These are phyloP conservation scores for Pseudogymnoascus sp. DNA, from an alignment of 2,329 filamentous ascomycete genomes.

Conservation along the genomic window DNA sequence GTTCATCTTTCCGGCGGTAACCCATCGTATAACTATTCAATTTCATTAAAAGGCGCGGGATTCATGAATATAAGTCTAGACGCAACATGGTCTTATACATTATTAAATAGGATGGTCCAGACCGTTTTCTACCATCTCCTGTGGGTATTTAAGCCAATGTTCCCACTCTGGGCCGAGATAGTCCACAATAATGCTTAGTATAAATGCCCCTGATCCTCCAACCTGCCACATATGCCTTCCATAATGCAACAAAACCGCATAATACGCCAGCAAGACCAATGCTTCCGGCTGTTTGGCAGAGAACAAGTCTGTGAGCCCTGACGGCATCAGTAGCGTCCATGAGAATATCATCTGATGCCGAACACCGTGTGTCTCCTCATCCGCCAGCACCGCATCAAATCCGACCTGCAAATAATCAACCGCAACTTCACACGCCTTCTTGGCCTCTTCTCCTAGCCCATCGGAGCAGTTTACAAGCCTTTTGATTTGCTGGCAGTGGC, in stretches of 20 bases:
- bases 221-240: constrained; percentile 26
- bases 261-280: constrained; percentile 26
- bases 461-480: constrained; percentile 20
- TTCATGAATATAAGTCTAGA: background rate
- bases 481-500: constrained; percentile 20
- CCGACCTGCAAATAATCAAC: constrained; percentile 25
- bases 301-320: constrained; percentile 24
- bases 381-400: constrained; percentile 20
- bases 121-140: background rate
- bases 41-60: background rate
- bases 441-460: constrained; percentile 18
- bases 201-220: constrained; percentile 15
- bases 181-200: constrained; percentile 3
- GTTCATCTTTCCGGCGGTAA: background rate
- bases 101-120: background rate
- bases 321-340: constrained; percentile 24
- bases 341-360: constrained; percentile 25
- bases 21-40: background rate
- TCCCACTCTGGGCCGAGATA: constrained; percentile 10
- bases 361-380: constrained; percentile 10
- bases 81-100: background rate
- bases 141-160: constrained; percentile 1
- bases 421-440: constrained; percentile 24
- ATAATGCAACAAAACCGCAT: constrained; percentile 26
- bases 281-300: constrained; percentile 21